phyloP scores from a whole-genome alignment of 2,329 filamentous ascomycete species.

The Ceratocystis albifundus region DNA sequence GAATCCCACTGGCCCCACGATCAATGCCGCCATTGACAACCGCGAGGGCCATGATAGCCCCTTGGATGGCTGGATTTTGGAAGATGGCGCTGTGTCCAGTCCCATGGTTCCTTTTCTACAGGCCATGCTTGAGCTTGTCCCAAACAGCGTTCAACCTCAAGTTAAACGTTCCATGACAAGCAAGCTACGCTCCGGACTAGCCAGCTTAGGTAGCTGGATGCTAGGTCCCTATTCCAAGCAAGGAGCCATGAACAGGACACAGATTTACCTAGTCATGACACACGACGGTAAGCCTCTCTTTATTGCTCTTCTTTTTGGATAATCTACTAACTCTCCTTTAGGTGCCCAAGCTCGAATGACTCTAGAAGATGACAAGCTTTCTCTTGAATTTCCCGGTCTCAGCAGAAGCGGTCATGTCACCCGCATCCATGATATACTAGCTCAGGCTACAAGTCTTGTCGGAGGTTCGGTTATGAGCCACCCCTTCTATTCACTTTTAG shows the following conservation, averaged over 20 bases:
- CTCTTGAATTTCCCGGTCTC: slow-evolving; percentile 49
- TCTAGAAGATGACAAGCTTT: slow-evolving; percentile 47
- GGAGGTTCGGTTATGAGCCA: slow-evolving; percentile 50
- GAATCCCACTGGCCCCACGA: slow-evolving; percentile 49
- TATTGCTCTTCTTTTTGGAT: neutral
- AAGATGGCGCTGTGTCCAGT: slow-evolving; percentile 51
- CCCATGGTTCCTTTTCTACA: slow-evolving; percentile 47
- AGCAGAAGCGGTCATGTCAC: slow-evolving; percentile 45
- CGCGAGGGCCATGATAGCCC: slow-evolving; percentile 41
- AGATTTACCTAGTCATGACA: slow-evolving; percentile 55
- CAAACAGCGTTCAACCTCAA: slow-evolving; percentile 35
- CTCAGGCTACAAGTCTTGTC: slow-evolving; percentile 44
- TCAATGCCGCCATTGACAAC: slow-evolving; percentile 51
- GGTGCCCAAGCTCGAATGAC: slow-evolving; percentile 48
- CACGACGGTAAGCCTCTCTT: slow-evolving; percentile 42
- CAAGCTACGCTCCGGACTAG: slow-evolving; percentile 37
- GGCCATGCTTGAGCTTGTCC: slow-evolving; percentile 44
- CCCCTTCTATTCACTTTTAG: slow-evolving; percentile 46
- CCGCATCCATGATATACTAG: slow-evolving; percentile 41
- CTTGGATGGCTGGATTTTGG: slow-evolving; percentile 51
- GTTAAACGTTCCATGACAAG: slow-evolving; percentile 32
- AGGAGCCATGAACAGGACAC: slow-evolving; percentile 48
- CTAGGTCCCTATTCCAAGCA: slow-evolving; percentile 46
- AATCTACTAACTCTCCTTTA: slow-evolving; percentile 24
- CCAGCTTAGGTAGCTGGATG: slow-evolving; percentile 42